These are phyloP conservation scores for Hypomontagnella monticulosa DNA, from an alignment of 495 filamentous ascomycete species.

Conservation along the genomic window DNA sequence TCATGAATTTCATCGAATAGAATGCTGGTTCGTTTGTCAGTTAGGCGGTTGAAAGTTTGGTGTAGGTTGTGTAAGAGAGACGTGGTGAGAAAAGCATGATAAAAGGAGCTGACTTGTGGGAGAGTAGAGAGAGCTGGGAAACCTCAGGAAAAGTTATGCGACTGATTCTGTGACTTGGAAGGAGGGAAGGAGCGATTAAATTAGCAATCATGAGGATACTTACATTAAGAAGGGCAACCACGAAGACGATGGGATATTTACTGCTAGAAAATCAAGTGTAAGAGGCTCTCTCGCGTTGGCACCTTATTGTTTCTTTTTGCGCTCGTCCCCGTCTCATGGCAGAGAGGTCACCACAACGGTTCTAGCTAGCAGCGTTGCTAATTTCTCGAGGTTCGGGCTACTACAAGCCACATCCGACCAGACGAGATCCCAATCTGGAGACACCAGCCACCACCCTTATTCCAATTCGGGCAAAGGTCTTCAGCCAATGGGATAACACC, in stretches of 20 bases:
- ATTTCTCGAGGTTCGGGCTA: constrained; percentile 37
- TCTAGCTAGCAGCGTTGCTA: constrained; percentile 16
- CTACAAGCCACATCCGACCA: constrained; percentile 29
- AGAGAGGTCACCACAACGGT: not conserved
- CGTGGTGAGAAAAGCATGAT: constrained; percentile 31
- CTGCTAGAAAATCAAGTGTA: too few relatives aligned
- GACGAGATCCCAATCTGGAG: constrained; percentile 20
- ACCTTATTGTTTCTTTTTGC: too few relatives aligned
- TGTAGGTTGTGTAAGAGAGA: constrained; percentile 12
- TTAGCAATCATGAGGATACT: too few relatives aligned
- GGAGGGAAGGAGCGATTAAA: too few relatives aligned
- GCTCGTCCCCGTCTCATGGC: too few relatives aligned
- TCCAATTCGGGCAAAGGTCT: constrained; percentile 25
- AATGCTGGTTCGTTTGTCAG: too few relatives aligned
- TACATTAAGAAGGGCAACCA: too few relatives aligned
- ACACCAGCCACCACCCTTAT: constrained; percentile 29
- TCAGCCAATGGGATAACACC: constrained; percentile 35
- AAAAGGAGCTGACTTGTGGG: constrained; percentile 23
- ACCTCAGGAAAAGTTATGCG: not conserved
- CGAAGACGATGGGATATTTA: too few relatives aligned
- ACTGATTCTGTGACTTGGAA: too few relatives aligned
- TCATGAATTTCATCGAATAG: too few relatives aligned
- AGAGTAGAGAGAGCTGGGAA: not conserved
- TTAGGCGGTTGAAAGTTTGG: not conserved
- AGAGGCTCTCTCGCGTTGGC: too few relatives aligned